Evolutionary conservation across 2,329 filamentous ascomycete species (phyloP), one percentile per base, ranked within the genome.

Genomic region (Aspergillus pseudoglaucus): DNA sequence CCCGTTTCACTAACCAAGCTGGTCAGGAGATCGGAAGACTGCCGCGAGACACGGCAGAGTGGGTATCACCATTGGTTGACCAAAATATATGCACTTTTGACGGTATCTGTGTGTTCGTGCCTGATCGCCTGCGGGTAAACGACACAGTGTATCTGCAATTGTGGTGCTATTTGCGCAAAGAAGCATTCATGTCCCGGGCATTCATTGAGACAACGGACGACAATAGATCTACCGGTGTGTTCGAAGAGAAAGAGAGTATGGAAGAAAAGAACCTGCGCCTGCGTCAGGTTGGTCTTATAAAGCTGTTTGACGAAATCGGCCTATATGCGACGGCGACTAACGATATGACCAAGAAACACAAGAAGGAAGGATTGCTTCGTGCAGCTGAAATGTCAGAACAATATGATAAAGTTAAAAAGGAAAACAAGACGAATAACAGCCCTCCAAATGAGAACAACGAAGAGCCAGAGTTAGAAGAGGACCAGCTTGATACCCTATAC

Each of bases 61-160:
- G 93, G 90, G 87, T 97, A 5, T 95, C 93, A 3, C 85, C 90
- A 0, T 71, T 98, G 56, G 82, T 97, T 45, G 93, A 98, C 61
- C 90, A 97, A 64, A 85, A 86, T 27, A 79, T 96, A 3, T 96
- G 90, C 73, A 80, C 73, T 18, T 95, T 98, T 52, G 87, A 95
- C 56, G 93, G 87, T 5, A 82, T 80, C 10, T 95, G 90, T 60
- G 89, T 98, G 1, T 97, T 87, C 66, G 88, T 88, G 0, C 90
- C 90, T 0, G 91, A 97, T 47, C 77, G 81, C 42, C 69, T 97
- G 42, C 79, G 88, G 44, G 93, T 90, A 7, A 95, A 95, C 60
- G 93, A 98, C 59, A 97, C 90, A 0, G 79, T 98, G n/a, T 95
- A 91, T 59, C 68, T 98, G 6, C 93, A 98, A 65, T 70, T 98